A percentile compares a stretch with the other conserved stretches of the same genome.
Evolutionary conservation across 495 filamentous ascomycete species (phyloP).

Genomic region (Penicillium argentinense): DNA sequence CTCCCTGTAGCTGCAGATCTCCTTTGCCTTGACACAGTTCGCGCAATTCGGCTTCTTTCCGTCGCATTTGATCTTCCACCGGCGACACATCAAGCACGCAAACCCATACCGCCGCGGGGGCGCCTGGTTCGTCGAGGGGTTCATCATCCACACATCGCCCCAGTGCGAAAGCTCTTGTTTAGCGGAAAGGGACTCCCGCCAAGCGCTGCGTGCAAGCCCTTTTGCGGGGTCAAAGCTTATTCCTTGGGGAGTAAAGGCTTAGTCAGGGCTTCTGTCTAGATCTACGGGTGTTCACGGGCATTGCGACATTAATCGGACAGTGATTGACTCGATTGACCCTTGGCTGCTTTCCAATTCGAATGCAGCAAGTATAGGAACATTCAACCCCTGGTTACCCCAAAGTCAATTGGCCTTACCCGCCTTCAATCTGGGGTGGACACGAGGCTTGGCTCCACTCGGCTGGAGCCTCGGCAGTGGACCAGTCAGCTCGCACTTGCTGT

Average conservation of each 20-base stretch:
- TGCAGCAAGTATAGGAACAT: background rate
- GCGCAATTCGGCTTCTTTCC: conserved; percentile 16
- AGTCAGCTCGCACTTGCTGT: too few species aligned
- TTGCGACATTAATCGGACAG: too few species aligned
- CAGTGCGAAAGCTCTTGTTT: background rate
- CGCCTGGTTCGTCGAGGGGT: background rate
- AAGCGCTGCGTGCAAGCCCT: too few species aligned
- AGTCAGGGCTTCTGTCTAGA: background rate
- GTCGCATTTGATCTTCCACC: conserved; percentile 16
- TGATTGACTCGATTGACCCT: too few species aligned
- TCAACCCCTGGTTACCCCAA: too few species aligned
- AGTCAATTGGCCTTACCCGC: too few species aligned
- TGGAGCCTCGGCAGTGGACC: too few species aligned
- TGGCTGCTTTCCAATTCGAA: too few species aligned
- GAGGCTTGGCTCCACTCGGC: too few species aligned
- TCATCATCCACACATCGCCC: background rate
- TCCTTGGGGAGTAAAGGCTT: conserved; percentile 10
- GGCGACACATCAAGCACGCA: conserved; percentile 13
- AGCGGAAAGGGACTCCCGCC: too few species aligned
- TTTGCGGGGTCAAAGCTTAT: conserved; percentile 7
- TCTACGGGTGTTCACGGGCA: background rate
- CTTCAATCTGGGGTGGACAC: too few species aligned
- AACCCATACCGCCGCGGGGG: conserved; percentile 14
- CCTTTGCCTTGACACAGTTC: conserved; percentile 16
- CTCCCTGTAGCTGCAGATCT: conserved; percentile 14